Conservation (phyloP, 768 basidiomycete species). For the Tricholoma saponaceum region DNA sequence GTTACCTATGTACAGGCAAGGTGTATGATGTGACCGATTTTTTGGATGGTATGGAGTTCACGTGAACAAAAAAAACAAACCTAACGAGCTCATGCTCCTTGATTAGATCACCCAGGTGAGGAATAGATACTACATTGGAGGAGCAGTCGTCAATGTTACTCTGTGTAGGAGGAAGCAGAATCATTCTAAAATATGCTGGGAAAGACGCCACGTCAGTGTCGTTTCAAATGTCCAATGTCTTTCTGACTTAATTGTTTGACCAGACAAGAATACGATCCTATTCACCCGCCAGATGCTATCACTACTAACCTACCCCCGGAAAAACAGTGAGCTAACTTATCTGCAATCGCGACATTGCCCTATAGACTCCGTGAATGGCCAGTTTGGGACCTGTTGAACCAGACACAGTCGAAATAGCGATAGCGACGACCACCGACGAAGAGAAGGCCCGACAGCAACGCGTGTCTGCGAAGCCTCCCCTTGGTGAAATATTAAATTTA, state of each 20-base stretch:
- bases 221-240: constrained; percentile 4
- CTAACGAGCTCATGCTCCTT: background rate
- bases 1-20: constrained; percentile 40
- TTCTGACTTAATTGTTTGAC: background rate
- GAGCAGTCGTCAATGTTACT: constrained; percentile 2
- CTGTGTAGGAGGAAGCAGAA: constrained; percentile 66
- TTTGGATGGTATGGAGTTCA: constrained; percentile 49
- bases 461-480: constrained; percentile 58
- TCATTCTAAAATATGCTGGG: constrained; percentile 86
- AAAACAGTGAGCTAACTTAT: constrained; percentile 60
- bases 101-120: constrained; percentile 60
- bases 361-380: background rate
- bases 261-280: constrained; percentile 80
- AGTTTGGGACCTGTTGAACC: constrained; percentile 73
- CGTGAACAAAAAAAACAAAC: background rate
- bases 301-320: constrained; percentile 74
- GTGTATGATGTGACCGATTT: constrained; percentile 81
- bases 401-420: constrained; percentile 58
- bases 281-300: constrained; percentile 84
- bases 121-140: background rate
- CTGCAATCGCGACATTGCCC: background rate
- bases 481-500: constrained; percentile 80
- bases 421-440: constrained; percentile 60
- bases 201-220: constrained; percentile 77
- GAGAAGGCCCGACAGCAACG: constrained; percentile 69